phyloP scores from a whole-genome alignment of 805 yeast species.

The Lachancea cidri region DNA sequence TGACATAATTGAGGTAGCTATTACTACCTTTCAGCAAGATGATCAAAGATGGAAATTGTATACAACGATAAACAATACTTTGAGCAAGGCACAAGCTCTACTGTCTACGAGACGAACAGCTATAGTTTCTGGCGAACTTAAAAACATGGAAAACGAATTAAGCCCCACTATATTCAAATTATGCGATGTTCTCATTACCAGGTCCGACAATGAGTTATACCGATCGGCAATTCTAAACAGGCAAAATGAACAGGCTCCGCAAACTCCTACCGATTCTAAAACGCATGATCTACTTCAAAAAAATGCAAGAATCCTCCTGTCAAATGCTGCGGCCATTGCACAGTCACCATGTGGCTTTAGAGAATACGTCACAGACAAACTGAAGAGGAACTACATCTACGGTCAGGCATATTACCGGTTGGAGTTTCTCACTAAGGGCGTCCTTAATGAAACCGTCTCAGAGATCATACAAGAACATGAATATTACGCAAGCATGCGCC shows the following conservation, averaged over 20 bases:
- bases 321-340: slow-evolving; percentile 23
- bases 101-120: slow-evolving; percentile 15
- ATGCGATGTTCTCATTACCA: slow-evolving; percentile 19
- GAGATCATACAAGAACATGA: slow-evolving; percentile 22
- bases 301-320: slow-evolving; percentile 21
- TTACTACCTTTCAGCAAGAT: not conserved
- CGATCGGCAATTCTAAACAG: slow-evolving; percentile 17
- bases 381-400: slow-evolving; percentile 27
- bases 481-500: slow-evolving; percentile 9
- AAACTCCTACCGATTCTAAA: slow-evolving; percentile 7
- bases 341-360: slow-evolving; percentile 28
- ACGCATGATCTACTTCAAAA: slow-evolving; percentile 18
- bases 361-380: slow-evolving; percentile 27
- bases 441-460: slow-evolving; percentile 2
- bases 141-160: slow-evolving; percentile 15
- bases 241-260: not conserved
- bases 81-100: slow-evolving; percentile 13
- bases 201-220: slow-evolving; percentile 25
- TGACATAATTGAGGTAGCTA: slow-evolving; percentile 5
- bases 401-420: slow-evolving; percentile 21
- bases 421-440: slow-evolving; percentile 9
- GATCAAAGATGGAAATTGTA: slow-evolving; percentile 19
- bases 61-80: slow-evolving; percentile 14
- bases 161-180: slow-evolving; percentile 25
- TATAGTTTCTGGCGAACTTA: slow-evolving; percentile 9